Evolutionary conservation across 495 filamentous ascomycete species (phyloP).

Genomic region (Penicillium antarcticum): DNA sequence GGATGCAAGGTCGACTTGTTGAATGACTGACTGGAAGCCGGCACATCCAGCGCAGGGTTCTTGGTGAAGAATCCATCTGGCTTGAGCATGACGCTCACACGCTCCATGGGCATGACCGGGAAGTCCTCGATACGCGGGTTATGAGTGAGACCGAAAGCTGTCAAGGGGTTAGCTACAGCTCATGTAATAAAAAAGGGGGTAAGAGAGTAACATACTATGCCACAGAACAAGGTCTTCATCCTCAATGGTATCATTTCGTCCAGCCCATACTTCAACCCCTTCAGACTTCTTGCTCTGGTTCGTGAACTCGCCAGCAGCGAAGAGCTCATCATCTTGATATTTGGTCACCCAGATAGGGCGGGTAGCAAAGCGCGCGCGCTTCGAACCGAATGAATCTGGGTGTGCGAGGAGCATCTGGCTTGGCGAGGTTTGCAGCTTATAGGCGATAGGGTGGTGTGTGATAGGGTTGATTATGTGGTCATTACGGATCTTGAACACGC

Average conservation of each 20-base stretch:
- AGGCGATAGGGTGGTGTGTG: conserved; percentile 73
- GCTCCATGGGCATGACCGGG: conserved; percentile 60
- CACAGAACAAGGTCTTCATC: conserved; percentile 43
- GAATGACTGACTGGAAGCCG: conserved; percentile 33
- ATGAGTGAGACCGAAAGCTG: conserved; percentile 61
- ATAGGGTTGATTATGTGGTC: conserved; percentile 61
- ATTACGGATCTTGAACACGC: conserved; percentile 83
- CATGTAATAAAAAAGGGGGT: neutral
- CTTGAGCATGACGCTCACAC: conserved; percentile 56
- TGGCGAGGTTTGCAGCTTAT: conserved; percentile 69
- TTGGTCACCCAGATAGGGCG: conserved; percentile 79
- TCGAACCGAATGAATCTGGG: conserved; percentile 63
- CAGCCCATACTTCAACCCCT: conserved; percentile 40
- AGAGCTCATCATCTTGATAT: conserved; percentile 78
- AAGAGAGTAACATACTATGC: conserved; percentile 34
- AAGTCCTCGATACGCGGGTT: conserved; percentile 60
- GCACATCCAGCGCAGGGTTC: conserved; percentile 73
- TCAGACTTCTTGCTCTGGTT: conserved; percentile 72
- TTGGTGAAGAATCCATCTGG: conserved; percentile 72
- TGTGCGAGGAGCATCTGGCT: conserved; percentile 80
- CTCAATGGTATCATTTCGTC: conserved; percentile 47
- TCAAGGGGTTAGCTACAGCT: neutral
- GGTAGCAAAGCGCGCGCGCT: conserved; percentile 79
- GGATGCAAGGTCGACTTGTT: conserved; percentile 39
- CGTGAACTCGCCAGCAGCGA: conserved; percentile 79